Base-by-base conservation (phyloP, 495 filamentous ascomycete genomes). In the Podospora pseudocomata region DNA sequence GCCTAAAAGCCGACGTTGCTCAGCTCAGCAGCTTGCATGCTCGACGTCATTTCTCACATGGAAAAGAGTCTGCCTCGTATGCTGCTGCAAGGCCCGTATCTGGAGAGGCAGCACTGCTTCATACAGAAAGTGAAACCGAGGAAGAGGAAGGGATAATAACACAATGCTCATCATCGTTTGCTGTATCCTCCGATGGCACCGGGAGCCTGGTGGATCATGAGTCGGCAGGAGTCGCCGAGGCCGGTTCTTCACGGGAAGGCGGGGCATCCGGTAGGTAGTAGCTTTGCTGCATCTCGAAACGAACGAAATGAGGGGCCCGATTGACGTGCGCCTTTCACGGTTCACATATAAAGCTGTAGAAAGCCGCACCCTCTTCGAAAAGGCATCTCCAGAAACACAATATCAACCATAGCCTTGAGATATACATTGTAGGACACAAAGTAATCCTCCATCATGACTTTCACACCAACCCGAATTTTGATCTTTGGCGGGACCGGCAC, bases 401-500 rank as follows among this genome's bases (percentile, higher is more conserved):
- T 13, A 26, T n/a, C 44, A 27, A 23, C 19, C 32, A 32, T 27
- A 49, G 34, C 60, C 59, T 55, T 6, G n/a, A n/a, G 56, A 65
- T 44, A 11, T 34, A 34, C 28, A n/a, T 23, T 28, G 19, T 67
- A 0, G 15, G 30, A 5, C 30, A 23, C 34, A 68, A 32, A 49
- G 9, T 39, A 11, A 49, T 49, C 13, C 9, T 3, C 63, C 28
- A 81, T 80, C 75, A 60, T 77, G 20, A 67, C 71, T 13, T 77
- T 79, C 66, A 66, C 71, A 6, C 78, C 80, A 18, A 77, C 79
- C 23, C 86, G 86, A 55, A 79, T 92, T 61, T 85, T 92, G 53
- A 79, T 92, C 64, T 85, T 92, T 74, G 89, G 90, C 19, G 90
- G 88, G 19, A 92, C 89, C 5, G 90, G 90, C 62, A 75, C 77